Base-by-base conservation (phyloP, 2,329 filamentous ascomycete species). In the Macrophomina pseudophaseolina region DNA sequence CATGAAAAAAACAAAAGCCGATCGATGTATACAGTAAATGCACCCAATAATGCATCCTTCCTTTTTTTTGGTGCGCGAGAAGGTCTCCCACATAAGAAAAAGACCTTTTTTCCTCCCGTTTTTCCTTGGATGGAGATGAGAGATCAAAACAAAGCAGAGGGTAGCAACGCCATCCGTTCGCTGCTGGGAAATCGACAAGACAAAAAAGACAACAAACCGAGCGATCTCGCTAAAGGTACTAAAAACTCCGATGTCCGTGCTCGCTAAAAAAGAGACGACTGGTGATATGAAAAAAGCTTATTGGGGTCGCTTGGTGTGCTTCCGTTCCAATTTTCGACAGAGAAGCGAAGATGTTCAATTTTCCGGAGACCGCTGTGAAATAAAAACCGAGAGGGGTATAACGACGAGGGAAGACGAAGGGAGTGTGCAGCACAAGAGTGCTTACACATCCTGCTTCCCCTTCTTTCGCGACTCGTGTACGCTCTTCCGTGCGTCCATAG, bases 401-500 rank as follows among this genome's bases (percentile, higher is more conserved):
- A 44, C 5, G 46, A 64, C 42, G 23, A 53, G 44, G 18, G 52
- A n/a, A 58, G 30, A 52, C 32, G 44, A 14, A 51, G 42, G 33
- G 54, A 44, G 23, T 60, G 40, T 7, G 33, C 28, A 9, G 16
- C 42, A 11, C 30, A 8, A 12, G 32, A 46, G 35, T 32, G 18
- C 33, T 33, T 66, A 62, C 23, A 54, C 38, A 48, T 66, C 49
- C 65, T 62, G 30, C 48, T 62, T 40, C 32, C 42, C 49, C 65
- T 49, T 63, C 32, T 66, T 23, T 38, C 30, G 35, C 48, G 35
- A 32, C 56, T 66, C 48, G 48, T 66, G 65, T 53, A 59, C 42
- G 40, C 44, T 65, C 66, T 62, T 74, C 66, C 72, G 71, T 3
- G 68, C 70, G 44, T 72, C 70, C 35, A 67, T 1, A 66, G 68